A percentile compares a stretch with the other conserved stretches of the same genome.
phyloP scores from a whole-genome alignment of 139 green algal genomes.

The Nannochloris sp. region DNA sequence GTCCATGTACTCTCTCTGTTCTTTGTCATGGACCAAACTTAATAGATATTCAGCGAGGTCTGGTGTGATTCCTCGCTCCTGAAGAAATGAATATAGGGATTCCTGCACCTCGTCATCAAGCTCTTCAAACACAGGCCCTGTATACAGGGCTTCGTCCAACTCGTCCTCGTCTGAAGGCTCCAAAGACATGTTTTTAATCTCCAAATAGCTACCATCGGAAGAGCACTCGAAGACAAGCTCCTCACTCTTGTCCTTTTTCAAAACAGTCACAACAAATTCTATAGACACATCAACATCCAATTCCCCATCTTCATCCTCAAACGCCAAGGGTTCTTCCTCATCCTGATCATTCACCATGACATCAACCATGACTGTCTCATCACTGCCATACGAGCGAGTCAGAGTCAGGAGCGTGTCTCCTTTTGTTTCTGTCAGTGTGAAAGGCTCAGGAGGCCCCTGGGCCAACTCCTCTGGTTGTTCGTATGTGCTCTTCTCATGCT shows the following conservation, averaged over 20 bases:
- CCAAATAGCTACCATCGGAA: conserved; percentile 47
- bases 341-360: conserved; percentile 46
- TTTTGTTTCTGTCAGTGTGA: conserved; percentile 31
- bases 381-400: conserved; percentile 13
- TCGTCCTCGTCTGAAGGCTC: conserved; percentile 13
- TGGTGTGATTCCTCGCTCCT: conserved; percentile 48
- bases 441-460: conserved; percentile 24
- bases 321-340: conserved; percentile 25
- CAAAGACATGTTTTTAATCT: conserved; percentile 37
- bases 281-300: conserved; percentile 31
- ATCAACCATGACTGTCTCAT: conserved; percentile 48
- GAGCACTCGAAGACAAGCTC: conserved; percentile 54
- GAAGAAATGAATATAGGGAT: conserved; percentile 50
- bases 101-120: conserved; percentile 68
- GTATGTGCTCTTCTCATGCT: conserved; percentile 57
- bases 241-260: conserved; percentile 26
- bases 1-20: conserved; percentile 62
- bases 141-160: conserved; percentile 34
- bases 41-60: conserved; percentile 56
- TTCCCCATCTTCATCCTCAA: conserved; percentile 31
- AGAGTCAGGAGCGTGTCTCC: conserved; percentile 47
- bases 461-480: conserved; percentile 32
- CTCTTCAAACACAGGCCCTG: conserved; percentile 60
- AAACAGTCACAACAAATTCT: conserved; percentile 40
- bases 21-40: conserved; percentile 61